A percentile compares a stretch with the other conserved stretches of the same genome.
Conservation (phyloP, 768 basidiomycete species). For the Pleurotus djamor region DNA sequence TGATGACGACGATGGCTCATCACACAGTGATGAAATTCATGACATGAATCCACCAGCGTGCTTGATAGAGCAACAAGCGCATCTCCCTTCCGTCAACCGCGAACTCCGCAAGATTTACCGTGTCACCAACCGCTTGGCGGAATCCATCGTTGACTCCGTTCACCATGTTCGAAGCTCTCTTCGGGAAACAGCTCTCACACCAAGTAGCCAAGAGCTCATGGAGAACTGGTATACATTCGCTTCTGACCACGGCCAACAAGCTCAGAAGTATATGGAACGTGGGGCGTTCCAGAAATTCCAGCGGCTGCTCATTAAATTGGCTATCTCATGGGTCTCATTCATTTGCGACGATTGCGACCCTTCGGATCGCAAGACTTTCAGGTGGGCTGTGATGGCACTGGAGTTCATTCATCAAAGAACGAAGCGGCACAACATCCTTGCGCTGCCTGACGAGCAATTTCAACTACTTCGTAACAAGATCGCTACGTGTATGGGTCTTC, state of each 20-base stretch:
- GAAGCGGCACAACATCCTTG: slow-evolving; percentile 77
- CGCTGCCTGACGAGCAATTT: slow-evolving; percentile 87
- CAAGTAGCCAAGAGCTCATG: slow-evolving; percentile 78
- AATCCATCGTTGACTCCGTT: slow-evolving; percentile 91
- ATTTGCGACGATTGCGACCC: slow-evolving; percentile 98
- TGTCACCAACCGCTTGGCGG: slow-evolving; percentile 85
- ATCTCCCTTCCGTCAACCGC: slow-evolving; percentile 84
- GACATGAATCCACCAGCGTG: slow-evolving; percentile 43
- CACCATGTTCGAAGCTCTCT: slow-evolving; percentile 78
- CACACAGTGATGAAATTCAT: slow-evolving; percentile 31
- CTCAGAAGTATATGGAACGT: slow-evolving; percentile 85
- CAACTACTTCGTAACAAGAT: slow-evolving; percentile 88
- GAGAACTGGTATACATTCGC: slow-evolving; percentile 96
- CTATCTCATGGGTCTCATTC: slow-evolving; percentile 98
- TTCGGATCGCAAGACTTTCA: slow-evolving; percentile 92
- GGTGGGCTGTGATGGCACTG: slow-evolving; percentile 96
- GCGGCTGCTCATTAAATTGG: slow-evolving; percentile 80
- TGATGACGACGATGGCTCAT: slow-evolving; percentile 32
- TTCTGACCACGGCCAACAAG: slow-evolving; percentile 93
- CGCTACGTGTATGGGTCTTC: slow-evolving; percentile 93
- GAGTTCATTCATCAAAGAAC: slow-evolving; percentile 91
- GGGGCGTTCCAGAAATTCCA: slow-evolving; percentile 72
- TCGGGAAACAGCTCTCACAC: slow-evolving; percentile 32
- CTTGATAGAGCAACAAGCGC: slow-evolving; percentile 82
- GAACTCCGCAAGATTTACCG: slow-evolving; percentile 90